phyloP scores from a whole-genome alignment of 2,329 filamentous ascomycete genomes.

The Hypoxylon sp. region DNA sequence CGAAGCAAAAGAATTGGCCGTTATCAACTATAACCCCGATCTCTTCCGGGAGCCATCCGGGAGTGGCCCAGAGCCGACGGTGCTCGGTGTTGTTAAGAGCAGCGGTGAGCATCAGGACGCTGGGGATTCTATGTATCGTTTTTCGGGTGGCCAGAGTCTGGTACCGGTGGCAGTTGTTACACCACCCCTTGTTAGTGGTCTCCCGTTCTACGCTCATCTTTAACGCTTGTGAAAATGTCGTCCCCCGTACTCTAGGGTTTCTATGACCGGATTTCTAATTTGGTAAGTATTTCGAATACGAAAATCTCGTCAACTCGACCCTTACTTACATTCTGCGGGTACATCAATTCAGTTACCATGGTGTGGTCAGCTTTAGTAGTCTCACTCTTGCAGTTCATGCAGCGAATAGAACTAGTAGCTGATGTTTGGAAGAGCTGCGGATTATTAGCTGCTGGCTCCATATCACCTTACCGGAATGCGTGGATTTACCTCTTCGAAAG shows the following conservation, averaged over 20 bases:
- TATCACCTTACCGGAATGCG: not conserved
- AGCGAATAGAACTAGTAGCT: slow-evolving; percentile 78
- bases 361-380: slow-evolving; percentile 80
- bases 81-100: slow-evolving; percentile 76
- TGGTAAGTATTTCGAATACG: slow-evolving; percentile 26
- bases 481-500: slow-evolving; percentile 70
- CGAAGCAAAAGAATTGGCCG: slow-evolving; percentile 93
- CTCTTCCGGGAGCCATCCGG: slow-evolving; percentile 91
- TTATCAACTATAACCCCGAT: slow-evolving; percentile 91
- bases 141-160: slow-evolving; percentile 87
- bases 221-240: slow-evolving; percentile 87
- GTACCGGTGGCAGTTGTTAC: slow-evolving; percentile 87
- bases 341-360: slow-evolving; percentile 85
- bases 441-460: slow-evolving; percentile 8
- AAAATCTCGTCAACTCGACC: slow-evolving; percentile 13
- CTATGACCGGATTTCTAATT: slow-evolving; percentile 56
- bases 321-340: slow-evolving; percentile 64
- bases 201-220: slow-evolving; percentile 92
- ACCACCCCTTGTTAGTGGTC: slow-evolving; percentile 91
- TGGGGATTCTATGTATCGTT: slow-evolving; percentile 80
- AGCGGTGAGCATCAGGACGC: slow-evolving; percentile 89
- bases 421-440: slow-evolving; percentile 69
- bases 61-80: slow-evolving; percentile 83
- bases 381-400: slow-evolving; percentile 87
- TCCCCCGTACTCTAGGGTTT: slow-evolving; percentile 60